Base-by-base conservation (phyloP, 2,329 filamentous ascomycete species). In the Colletotrichum filicis region DNA sequence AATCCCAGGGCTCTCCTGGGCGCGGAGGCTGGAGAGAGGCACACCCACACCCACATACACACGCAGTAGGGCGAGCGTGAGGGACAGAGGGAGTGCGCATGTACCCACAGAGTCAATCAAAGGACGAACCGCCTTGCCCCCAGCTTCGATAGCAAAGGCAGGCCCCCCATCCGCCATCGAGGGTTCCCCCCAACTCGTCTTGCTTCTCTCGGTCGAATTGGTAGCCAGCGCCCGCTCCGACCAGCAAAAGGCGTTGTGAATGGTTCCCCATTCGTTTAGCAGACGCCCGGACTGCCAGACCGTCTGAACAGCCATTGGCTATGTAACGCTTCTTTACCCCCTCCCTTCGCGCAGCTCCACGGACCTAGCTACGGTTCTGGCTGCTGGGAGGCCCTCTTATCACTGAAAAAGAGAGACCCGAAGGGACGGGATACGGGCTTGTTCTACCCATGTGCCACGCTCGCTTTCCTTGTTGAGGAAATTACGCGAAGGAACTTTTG, bases 401-500 rank as follows among this genome's bases (percentile, higher is more conserved):
- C 71, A 67, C 62, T 72, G 56, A 42, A 42, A 58, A 67, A 67
- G 49, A 72, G 57, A 30, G 22, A 52, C 35, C 61, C 68, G 37
- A 72, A 35, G 57, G 57, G 52, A 74, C 57, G 62, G 71, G 68
- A 74, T 63, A 74, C 68, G 68, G 71, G 68, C 68, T 72, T 67
- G 67, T 71, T 72, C 49, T 72, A 74, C 68, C 71, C 71, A 72
- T 74, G 71, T 74, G 71, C 68, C 72, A 79, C 77, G 78, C 79
- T 79, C 76, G 80, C 77, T 81, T 82, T 77, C 80, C 82, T 76
- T 79, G 79, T 77, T 76, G 66, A 79, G 80, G 76, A 81, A 80
- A 63, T 77, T 82, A 79, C 78, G 78, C 81, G 78, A 83, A 75
- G 82, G 81, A 81, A 83, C 82, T 83, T 83, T 83, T 83, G 82